Conservation (phyloP, 2,329 filamentous ascomycete genomes). For the Thielaviopsis cerberus region DNA sequence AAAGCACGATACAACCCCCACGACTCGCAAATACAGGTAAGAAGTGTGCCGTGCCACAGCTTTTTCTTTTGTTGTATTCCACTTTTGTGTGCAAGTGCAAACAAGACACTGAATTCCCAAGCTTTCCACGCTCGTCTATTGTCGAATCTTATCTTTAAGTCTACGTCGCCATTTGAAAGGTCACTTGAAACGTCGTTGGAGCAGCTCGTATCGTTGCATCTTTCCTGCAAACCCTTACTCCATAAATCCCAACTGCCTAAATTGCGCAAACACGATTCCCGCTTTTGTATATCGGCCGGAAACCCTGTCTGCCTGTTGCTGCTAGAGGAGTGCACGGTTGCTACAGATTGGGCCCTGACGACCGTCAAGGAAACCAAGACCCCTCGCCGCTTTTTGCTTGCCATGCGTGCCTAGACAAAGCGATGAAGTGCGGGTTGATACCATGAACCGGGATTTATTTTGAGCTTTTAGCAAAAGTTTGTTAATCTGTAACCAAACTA, state of each 20-base stretch:
- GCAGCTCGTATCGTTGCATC: too few species aligned
- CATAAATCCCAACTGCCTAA: too few species aligned
- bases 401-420: not conserved
- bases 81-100: not conserved
- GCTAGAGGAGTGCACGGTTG: not conserved
- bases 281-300: too few species aligned
- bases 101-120: not conserved
- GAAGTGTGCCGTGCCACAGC: not conserved
- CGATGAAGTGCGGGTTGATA: not conserved
- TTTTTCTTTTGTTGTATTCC: not conserved
- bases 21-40: not conserved
- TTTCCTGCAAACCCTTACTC: too few species aligned
- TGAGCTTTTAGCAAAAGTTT: not conserved
- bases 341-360: not conserved
- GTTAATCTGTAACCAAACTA: not conserved
- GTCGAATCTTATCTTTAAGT: not conserved
- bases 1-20: too few species aligned
- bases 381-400: not conserved
- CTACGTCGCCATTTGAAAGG: too few species aligned
- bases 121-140: not conserved
- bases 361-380: not conserved
- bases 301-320: too few species aligned
- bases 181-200: too few species aligned
- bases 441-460: slow-evolving; percentile 1
- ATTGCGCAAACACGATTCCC: not conserved